Conservation (phyloP, 306 rosid species). For the Pterocarpus macrocarpus region DNA sequence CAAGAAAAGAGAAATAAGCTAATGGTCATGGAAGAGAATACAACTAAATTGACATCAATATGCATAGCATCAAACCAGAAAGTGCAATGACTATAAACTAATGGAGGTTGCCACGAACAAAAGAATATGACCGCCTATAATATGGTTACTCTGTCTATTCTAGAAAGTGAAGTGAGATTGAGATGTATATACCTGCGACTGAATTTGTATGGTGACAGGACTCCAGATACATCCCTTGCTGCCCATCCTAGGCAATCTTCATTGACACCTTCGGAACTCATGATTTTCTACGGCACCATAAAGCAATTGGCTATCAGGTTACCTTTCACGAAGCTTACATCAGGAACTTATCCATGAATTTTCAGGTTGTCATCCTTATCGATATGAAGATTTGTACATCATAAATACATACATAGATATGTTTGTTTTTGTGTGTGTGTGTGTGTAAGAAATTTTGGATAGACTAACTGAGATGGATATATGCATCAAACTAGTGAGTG, state of each 20-base stretch:
- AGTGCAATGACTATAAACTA: neutral
- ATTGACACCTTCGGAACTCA: slow-evolving; percentile 56
- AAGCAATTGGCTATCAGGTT: slow-evolving; percentile 27
- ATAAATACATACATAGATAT: too few species aligned
- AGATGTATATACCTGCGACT: slow-evolving; percentile 64
- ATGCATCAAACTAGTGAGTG: too few species aligned
- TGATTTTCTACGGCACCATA: slow-evolving; percentile 33
- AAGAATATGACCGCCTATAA: too few species aligned
- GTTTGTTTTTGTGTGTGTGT: too few species aligned
- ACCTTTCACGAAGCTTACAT: slow-evolving; percentile 13
- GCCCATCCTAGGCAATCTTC: slow-evolving; percentile 84
- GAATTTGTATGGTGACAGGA: slow-evolving; percentile 74
- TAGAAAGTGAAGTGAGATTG: neutral
- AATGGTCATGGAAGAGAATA: neutral
- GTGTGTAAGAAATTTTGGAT: neutral
- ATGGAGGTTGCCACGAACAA: too few species aligned
- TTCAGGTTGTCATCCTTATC: too few species aligned
- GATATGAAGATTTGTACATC: too few species aligned
- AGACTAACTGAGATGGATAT: too few species aligned
- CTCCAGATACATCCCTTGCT: slow-evolving; percentile 79
- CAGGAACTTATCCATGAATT: neutral
- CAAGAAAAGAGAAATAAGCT: neutral
- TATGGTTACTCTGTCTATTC: neutral
- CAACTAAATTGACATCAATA: neutral
- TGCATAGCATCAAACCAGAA: slow-evolving; percentile 17